Evolutionary conservation across 176 grass and related monocot genomes (phyloP).

Genomic region (Carex cristatella): DNA sequence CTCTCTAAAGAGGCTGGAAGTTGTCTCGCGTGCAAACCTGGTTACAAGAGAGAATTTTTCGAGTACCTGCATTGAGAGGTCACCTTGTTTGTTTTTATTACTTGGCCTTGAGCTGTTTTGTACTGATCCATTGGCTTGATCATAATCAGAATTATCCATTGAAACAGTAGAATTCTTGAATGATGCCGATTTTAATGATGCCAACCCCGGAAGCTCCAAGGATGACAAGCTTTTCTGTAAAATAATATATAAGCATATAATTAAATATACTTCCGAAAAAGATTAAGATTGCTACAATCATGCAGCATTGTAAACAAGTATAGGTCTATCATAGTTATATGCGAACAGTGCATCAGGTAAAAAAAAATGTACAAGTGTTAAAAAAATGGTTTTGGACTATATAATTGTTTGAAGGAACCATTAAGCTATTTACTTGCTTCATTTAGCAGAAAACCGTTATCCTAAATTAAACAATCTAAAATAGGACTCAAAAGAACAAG

Average conservation of each 20-base stretch:
- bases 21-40: conserved; percentile 89
- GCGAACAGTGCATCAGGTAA: background rate
- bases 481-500: background rate
- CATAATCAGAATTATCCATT: conserved; percentile 27
- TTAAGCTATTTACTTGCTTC: background rate
- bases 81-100: conserved; percentile 57
- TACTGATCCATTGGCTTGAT: conserved; percentile 17
- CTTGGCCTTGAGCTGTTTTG: conserved; percentile 32
- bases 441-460: background rate
- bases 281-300: background rate
- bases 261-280: conserved; percentile 50
- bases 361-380: background rate
- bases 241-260: conserved; percentile 7
- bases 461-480: background rate
- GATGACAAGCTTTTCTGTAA: conserved; percentile 96
- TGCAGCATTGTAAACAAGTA: background rate
- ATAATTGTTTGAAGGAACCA: background rate
- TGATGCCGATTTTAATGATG: conserved; percentile 59
- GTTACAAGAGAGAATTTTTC: conserved; percentile 98
- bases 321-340: background rate
- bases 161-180: conserved; percentile 42
- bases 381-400: background rate
- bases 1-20: conserved; percentile 72
- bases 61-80: conserved; percentile 83
- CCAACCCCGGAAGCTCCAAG: conserved; percentile 76